Percentiles rank a stretch among this genome's conserved stretches.
phyloP scores from a whole-genome alignment of 139 green algal species.

The Chlorella vulgaris region DNA sequence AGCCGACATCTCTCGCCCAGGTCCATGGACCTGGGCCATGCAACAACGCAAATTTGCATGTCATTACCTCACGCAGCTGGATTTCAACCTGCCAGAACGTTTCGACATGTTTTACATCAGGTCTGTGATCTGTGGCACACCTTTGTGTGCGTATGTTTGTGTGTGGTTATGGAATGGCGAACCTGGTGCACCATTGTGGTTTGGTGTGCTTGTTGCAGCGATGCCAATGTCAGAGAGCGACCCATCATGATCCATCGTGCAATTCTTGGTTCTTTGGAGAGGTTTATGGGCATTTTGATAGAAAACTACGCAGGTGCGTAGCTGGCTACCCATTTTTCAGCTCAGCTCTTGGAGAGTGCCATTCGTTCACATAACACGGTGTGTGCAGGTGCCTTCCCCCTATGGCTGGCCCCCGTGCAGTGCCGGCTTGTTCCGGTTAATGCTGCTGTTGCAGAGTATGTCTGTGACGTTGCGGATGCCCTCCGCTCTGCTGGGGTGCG shows the following conservation, averaged over 20 bases:
- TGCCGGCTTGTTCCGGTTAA: slow-evolving; percentile 84
- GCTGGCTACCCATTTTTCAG: neutral
- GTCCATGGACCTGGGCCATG: too few species aligned
- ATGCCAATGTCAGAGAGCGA: slow-evolving; percentile 65
- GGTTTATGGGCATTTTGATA: slow-evolving; percentile 98
- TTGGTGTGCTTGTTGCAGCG: slow-evolving; percentile 42
- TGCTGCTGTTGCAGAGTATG: slow-evolving; percentile 70
- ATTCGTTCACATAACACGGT: neutral
- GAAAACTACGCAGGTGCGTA: slow-evolving; percentile 96
- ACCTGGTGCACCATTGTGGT: too few species aligned
- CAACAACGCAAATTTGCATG: too few species aligned
- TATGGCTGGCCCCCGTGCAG: slow-evolving; percentile 65
- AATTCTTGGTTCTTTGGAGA: slow-evolving; percentile 91
- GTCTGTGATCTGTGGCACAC: neutral
- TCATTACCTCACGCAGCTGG: too few species aligned
- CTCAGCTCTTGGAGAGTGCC: neutral
- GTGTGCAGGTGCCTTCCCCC: slow-evolving; percentile 22
- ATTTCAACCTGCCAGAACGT: slow-evolving; percentile 98
- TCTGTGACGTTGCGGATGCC: slow-evolving; percentile 58
- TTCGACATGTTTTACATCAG: slow-evolving; percentile 92
- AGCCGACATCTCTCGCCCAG: too few species aligned
- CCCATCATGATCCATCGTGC: slow-evolving; percentile 99
- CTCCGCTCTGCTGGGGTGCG: slow-evolving; percentile 69
- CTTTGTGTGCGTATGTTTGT: neutral
- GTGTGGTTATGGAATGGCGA: too few species aligned